Base-by-base conservation (phyloP, 371 early-diverging fungal genomes). In the Lichtheimia hyalospora region DNA sequence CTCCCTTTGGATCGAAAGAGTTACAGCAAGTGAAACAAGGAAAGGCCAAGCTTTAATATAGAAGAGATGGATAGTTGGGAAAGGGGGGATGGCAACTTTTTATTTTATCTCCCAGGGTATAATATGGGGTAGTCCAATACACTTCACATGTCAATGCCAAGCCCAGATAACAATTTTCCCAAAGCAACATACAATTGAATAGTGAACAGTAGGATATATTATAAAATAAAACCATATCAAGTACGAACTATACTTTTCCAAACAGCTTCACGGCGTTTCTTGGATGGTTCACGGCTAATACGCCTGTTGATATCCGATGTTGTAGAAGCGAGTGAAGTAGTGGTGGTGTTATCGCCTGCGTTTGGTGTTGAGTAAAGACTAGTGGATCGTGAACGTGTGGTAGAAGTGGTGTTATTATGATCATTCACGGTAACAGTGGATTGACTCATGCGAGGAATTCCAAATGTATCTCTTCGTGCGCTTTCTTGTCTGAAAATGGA, bases 161-260 rank as follows among this genome's bases (percentile, higher is more conserved):
- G 34, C 6, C 34, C 34, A 8, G 34, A 34, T 8, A 34, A 0
- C 10, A 6, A 34, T 34, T 34, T 34, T 34, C 34, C 34, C 34
- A 34, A 34, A 34, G 25, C 34, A 5, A 34, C 34, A 34, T 10
- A 34, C 34, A 34, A 34, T 34, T 4, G 34, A 34, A 34, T 46
- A 21, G 16, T 16, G 21, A 46, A 14, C n/a, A n/a, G n/a, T 46
- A 46, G 46, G n/a, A 69, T 18, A 76, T 75, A 12, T 73, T 84
- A 16, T 34, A n/a, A 13, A 49, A 77, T 14, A 34, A 4, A 52
- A 41, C 18, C 18, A 41, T 24, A 46, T 39, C 23, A 61, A 14
- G 27, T 54, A 24, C 49, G 61, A 13, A 61, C 55, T n/a, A 61
- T 61, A 46, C 61, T 61, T 61, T 61, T 61, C 61, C 61, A 61